phyloP scores from a whole-genome alignment of 805 yeast genomes.

The Lipomyces spencermartinsiae region DNA sequence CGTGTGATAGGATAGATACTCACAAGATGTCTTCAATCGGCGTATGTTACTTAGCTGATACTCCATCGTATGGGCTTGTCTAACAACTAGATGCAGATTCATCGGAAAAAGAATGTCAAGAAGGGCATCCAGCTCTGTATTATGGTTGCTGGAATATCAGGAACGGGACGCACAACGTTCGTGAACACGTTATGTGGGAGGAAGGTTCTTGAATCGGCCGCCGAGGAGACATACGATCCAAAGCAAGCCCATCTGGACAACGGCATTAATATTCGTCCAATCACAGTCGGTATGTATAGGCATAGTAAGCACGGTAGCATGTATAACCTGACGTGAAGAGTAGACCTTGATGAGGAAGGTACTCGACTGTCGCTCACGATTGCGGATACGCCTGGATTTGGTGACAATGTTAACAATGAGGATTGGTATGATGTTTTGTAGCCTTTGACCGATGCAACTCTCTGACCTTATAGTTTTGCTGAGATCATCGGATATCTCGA shows the following conservation, averaged over 20 bases:
- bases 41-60: neutral
- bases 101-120: conserved; percentile 67
- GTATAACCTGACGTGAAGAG: conserved; percentile 32
- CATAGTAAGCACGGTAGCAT: neutral
- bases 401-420: conserved; percentile 73
- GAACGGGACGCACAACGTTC: conserved; percentile 77
- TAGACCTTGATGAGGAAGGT: conserved; percentile 62
- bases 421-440: conserved; percentile 48
- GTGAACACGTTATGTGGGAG: conserved; percentile 69
- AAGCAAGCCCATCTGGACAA: conserved; percentile 48
- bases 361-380: conserved; percentile 61
- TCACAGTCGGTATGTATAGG: conserved; percentile 44
- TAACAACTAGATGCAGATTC: conserved; percentile 41
- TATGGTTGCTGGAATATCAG: conserved; percentile 74
- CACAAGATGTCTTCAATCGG: conserved; percentile 16
- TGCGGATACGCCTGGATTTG: conserved; percentile 78
- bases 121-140: conserved; percentile 68
- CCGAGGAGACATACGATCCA: conserved; percentile 40
- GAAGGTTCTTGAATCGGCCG: conserved; percentile 48
- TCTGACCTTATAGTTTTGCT: conserved; percentile 40
- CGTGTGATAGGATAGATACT: neutral
- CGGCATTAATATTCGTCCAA: conserved; percentile 54
- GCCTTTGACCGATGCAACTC: conserved; percentile 32
- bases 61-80: neutral
- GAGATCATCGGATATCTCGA: conserved; percentile 67